Base-by-base conservation (phyloP, 2,329 filamentous ascomycete species). In the Samsoniella hepiali region DNA sequence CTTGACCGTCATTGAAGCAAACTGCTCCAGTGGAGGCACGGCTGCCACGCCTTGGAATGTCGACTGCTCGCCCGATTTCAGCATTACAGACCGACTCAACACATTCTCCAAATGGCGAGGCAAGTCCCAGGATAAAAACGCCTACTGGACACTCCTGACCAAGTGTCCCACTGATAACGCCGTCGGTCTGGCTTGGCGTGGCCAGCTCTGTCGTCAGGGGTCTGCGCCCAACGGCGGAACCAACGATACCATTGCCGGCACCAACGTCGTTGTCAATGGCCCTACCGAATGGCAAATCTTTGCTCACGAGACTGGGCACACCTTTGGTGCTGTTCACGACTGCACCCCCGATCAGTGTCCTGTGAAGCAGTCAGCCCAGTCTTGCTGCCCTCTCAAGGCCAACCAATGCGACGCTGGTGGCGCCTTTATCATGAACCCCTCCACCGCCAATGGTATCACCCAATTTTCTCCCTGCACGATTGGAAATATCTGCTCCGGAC, bases 371-470 rank as follows among this genome's bases (percentile, higher is more conserved):
- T 73, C 74, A 10, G 76, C 73, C 62, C 82, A 82, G 68, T 77
- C 83, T 69, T 99, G 95, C 75, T 99, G 95, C 70, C 95, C 93
- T 0, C 80, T 97, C 8, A 90, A 82, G 68, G 71, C 79, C 9
- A 74, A 66, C 49, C 82, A 78, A 0, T 99, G 95, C 74, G 82
- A 96, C 74, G 95, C 95, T 29, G 79, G 82, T 49, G 88, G 85
- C n/a, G 76, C 83, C 65, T 99, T 87, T 77, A 93, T 99, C 76
- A 99, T 99, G 95, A 98, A 98, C 73, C 95, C 95, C 0, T 95
- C 91, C 11, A 95, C 94, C 1, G 84, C 83, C 13, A 74, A 81
- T 9, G 84, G 86, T 63, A 91, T 97, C 72, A 89, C 83, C 1
- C 79, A 83, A 49, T 99, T 99, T 77, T 97, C 93, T 1, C 84